Evolutionary conservation across 208 protist species (phyloP).

Genomic region (Leishmania braziliensis): DNA sequence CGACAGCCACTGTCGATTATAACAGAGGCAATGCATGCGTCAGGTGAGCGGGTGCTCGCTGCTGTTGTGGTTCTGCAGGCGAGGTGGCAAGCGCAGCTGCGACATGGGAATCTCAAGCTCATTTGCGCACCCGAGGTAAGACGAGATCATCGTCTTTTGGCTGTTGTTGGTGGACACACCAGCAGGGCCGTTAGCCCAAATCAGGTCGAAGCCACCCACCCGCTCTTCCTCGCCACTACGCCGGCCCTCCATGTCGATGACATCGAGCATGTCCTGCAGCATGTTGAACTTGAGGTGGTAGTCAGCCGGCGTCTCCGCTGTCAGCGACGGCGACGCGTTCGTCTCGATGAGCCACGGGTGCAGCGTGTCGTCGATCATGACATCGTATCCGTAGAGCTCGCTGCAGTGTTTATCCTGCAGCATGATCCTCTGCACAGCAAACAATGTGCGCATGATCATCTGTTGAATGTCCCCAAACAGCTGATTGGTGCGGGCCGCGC

Average conservation of each 20-base stretch:
- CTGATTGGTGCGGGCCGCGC: conserved; percentile 76
- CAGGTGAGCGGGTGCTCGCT: conserved; percentile 56
- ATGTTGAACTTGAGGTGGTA: conserved; percentile 96
- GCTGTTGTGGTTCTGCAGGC: conserved; percentile 70
- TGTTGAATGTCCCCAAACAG: conserved; percentile 94
- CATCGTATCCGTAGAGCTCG: conserved; percentile 93
- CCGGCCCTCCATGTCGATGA: conserved; percentile 87
- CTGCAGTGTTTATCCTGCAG: conserved; percentile 88
- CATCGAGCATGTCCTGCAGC: conserved; percentile 93
- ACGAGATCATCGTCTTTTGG: conserved; percentile 24
- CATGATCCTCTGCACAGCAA: conserved; percentile 80
- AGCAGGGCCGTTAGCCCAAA: conserved; percentile 84
- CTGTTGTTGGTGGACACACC: conserved; percentile 30
- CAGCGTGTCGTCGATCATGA: conserved; percentile 88
- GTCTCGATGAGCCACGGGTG: conserved; percentile 92
- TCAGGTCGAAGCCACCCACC: conserved; percentile 90
- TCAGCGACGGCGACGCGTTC: conserved; percentile 92
- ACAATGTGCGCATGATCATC: conserved; percentile 88
- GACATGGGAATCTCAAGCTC: conserved; percentile 87
- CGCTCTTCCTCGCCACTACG: conserved; percentile 75
- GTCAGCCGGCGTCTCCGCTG: conserved; percentile 93
- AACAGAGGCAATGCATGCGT: background rate
- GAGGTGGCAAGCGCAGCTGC: conserved; percentile 80
- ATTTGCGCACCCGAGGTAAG: conserved; percentile 84
- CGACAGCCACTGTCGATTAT: background rate